phyloP scores from a whole-genome alignment of 345 rosid genomes.

The Limnanthes douglasii region DNA sequence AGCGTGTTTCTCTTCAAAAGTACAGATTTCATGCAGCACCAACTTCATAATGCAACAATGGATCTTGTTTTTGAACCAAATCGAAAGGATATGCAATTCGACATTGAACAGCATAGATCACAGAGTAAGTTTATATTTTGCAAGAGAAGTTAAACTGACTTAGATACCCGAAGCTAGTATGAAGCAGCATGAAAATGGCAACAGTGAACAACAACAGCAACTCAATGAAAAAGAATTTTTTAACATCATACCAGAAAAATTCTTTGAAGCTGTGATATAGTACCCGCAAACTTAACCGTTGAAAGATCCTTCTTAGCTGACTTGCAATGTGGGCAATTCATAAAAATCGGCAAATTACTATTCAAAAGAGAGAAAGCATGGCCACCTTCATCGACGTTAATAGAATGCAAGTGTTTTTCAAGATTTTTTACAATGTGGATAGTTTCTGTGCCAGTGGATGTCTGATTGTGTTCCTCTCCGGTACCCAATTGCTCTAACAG shows the following conservation, averaged over 20 bases:
- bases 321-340: slow-evolving; percentile 62
- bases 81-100: too few species aligned
- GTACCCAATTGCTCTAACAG: slow-evolving; percentile 10
- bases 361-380: slow-evolving; percentile 38
- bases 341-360: slow-evolving; percentile 52
- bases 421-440: slow-evolving; percentile 15
- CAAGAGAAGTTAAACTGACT: too few species aligned
- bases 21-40: too few species aligned
- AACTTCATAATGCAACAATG: too few species aligned
- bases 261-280: slow-evolving; percentile 67
- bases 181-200: neutral
- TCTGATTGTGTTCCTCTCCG: slow-evolving; percentile 23
- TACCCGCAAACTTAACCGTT: slow-evolving; percentile 41
- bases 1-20: too few species aligned
- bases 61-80: too few species aligned
- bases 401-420: slow-evolving; percentile 19
- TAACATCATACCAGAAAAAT: slow-evolving; percentile 47
- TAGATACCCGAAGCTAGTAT: neutral
- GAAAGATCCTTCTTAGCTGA: slow-evolving; percentile 26
- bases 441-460: slow-evolving; percentile 11
- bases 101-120: too few species aligned
- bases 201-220: neutral
- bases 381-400: slow-evolving; percentile 36
- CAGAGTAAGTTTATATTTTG: too few species aligned
- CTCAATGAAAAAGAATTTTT: neutral